Evolutionary conservation across 148 eudicot genomes (phyloP).

Genomic region (Beta vulgaris): DNA sequence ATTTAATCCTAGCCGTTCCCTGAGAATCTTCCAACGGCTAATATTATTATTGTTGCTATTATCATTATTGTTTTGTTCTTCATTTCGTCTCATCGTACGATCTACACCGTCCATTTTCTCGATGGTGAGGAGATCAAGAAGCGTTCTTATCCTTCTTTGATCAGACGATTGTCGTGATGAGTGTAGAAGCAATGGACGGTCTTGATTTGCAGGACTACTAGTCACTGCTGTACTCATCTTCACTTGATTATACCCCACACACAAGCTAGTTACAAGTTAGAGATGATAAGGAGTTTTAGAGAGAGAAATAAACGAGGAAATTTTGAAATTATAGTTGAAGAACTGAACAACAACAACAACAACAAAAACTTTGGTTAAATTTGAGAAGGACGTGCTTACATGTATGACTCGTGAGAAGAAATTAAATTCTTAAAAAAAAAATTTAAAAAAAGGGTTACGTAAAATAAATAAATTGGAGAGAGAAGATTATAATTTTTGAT

Average conservation of each 20-base stretch:
- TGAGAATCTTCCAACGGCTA: conserved; percentile 43
- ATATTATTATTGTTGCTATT: neutral
- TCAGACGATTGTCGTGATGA: conserved; percentile 20
- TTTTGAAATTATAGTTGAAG: conserved; percentile 1
- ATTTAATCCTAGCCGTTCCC: conserved; percentile 63
- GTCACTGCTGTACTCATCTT: conserved; percentile 24
- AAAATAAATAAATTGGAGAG: neutral
- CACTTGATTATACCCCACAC: neutral
- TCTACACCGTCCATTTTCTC: conserved; percentile 66
- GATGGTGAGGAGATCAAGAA: conserved; percentile 48
- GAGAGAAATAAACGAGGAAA: neutral
- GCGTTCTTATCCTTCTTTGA: conserved; percentile 39
- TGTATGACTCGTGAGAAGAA: conserved; percentile 28
- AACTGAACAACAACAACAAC: too few relatives aligned
- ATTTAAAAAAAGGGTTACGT: neutral
- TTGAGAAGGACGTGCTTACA: conserved; percentile 18
- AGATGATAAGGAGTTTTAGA: neutral
- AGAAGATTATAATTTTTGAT: neutral
- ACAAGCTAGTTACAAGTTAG: neutral
- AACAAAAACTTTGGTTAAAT: neutral
- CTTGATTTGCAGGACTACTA: conserved; percentile 20
- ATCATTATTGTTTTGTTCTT: too few relatives aligned
- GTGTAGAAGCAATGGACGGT: conserved; percentile 23
- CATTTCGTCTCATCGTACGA: conserved; percentile 15
- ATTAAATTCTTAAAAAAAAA: neutral